Percentiles rank a stretch among this genome's conserved stretches.
Evolutionary conservation across 116 monocot species (phyloP).

Genomic region (Posidonia oceanica): DNA sequence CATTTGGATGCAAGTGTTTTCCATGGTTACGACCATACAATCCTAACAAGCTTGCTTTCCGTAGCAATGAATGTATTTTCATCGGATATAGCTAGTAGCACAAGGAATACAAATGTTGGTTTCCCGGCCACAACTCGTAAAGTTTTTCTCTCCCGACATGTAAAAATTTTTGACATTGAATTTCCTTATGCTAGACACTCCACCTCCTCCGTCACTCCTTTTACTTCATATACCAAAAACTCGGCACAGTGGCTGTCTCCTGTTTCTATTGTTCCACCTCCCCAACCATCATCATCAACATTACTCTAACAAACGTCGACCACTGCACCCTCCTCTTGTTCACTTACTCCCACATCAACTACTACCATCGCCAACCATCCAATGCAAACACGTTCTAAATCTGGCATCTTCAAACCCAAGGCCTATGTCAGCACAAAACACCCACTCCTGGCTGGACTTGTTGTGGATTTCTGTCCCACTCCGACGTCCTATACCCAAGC

Average conservation of each 20-base stretch:
- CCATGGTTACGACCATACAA: not conserved
- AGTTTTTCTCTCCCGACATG: not conserved
- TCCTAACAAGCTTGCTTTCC: not conserved
- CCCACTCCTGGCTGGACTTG: not conserved
- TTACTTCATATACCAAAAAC: no score
- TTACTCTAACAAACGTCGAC: not conserved
- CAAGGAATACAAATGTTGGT: not conserved
- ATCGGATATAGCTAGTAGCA: not conserved
- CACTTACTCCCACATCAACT: not conserved
- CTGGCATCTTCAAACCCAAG: not conserved
- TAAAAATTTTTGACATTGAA: not conserved
- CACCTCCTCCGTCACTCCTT: no score
- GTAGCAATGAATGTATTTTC: not conserved
- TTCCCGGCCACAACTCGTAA: not conserved
- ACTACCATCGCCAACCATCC: not conserved
- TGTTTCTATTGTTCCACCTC: no score
- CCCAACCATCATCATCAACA: not conserved
- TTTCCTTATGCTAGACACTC: not conserved
- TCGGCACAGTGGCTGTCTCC: no score
- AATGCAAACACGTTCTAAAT: not conserved
- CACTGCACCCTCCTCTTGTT: not conserved
- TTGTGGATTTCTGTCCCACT: not conserved
- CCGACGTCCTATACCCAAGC: constrained; percentile 1
- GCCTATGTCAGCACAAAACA: not conserved
- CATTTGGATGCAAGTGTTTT: not conserved